phyloP scores from a whole-genome alignment of 164 flowering plant species.

The Berberis thunbergii region DNA sequence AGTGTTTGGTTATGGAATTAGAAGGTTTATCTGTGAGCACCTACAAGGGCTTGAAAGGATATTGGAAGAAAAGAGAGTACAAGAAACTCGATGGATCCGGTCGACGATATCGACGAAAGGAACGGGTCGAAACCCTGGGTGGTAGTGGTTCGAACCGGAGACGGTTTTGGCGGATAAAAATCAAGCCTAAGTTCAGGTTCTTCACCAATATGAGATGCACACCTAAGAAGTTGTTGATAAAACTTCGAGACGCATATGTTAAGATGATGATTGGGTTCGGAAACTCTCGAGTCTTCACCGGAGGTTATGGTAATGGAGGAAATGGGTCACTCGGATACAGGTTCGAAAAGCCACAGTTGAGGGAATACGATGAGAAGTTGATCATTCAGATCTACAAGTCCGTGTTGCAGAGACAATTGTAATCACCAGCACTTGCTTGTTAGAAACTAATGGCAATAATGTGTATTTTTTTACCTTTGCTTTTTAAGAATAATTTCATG shows the following conservation, averaged over 20 bases:
- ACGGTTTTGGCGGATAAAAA: slow-evolving; percentile 40
- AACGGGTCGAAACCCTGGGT: slow-evolving; percentile 2
- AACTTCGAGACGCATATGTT: slow-evolving; percentile 69
- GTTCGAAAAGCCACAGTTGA: slow-evolving; percentile 23
- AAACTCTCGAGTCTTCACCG: slow-evolving; percentile 21
- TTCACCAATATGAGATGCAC: slow-evolving; percentile 7
- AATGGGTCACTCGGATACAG: slow-evolving; percentile 6
- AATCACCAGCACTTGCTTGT: too few species aligned
- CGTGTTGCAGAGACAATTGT: slow-evolving; percentile 30
- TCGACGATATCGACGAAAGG: background rate
- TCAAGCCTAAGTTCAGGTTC: slow-evolving; percentile 33
- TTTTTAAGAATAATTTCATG: too few species aligned
- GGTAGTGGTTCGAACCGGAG: slow-evolving; percentile 10
- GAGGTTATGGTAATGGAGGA: slow-evolving; percentile 20
- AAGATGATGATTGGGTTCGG: slow-evolving; percentile 63
- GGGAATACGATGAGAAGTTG: slow-evolving; percentile 72
- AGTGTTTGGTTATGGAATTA: background rate
- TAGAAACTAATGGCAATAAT: too few species aligned
- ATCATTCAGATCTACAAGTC: slow-evolving; percentile 63
- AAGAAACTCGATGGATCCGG: slow-evolving; percentile 4
- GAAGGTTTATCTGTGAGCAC: background rate
- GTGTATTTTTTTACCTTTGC: too few species aligned
- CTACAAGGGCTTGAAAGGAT: slow-evolving; percentile 30
- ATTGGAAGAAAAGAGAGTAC: slow-evolving; percentile 37
- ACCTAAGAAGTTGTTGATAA: slow-evolving; percentile 37